Base-by-base conservation (phyloP, 2,329 filamentous ascomycete genomes). In the Cytospora schulzeri region DNA sequence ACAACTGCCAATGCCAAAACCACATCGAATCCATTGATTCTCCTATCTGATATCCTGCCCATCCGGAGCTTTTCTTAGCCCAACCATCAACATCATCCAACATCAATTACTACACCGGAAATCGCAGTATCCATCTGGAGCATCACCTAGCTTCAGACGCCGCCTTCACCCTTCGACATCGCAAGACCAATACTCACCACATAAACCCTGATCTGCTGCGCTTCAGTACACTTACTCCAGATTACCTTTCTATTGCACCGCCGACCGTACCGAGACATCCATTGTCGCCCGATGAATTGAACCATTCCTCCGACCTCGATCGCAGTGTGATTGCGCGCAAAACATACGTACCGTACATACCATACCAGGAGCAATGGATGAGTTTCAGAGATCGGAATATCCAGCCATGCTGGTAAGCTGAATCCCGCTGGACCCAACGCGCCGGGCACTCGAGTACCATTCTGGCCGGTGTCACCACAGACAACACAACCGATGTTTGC, bases 381-480 rank as follows among this genome's bases (percentile, higher is more conserved):
- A 89, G 73, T 85, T 94, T 74, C 89, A 91, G 76, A 88, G 93
- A 79, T 85, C 91, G 78, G 94, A 97, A 79, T 98, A 98, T 83
- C 93, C 94, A 77, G 89, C 88, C 71, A 89, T 98, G 86, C 89
- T 97, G 89, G 94, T 97, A 84, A 83, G 73, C 62, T 66, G 24
- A 35, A 52, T n/a, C n/a, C n/a, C 24, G 29, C 52, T 38, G n/a
- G 38, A 64, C 52, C 67, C 66, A 57, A 60, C 60, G 35, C 41
- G 57, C 57, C 51, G 52, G 52, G 41, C 55, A 24, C 35, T 50
- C 54, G 35, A 41, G 26, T 31, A 33, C 54, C 48, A 24, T 54
- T 28, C 50, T 52, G 65, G 29, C 57, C 56, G 48, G 62, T 45
- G 57, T 24, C 35, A 29, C 41, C 28, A 28, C 50, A 19, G 22